These are phyloP conservation scores for Lactarius psammicola DNA, from an alignment of 768 basidiomycete species.

Conservation along the genomic window DNA sequence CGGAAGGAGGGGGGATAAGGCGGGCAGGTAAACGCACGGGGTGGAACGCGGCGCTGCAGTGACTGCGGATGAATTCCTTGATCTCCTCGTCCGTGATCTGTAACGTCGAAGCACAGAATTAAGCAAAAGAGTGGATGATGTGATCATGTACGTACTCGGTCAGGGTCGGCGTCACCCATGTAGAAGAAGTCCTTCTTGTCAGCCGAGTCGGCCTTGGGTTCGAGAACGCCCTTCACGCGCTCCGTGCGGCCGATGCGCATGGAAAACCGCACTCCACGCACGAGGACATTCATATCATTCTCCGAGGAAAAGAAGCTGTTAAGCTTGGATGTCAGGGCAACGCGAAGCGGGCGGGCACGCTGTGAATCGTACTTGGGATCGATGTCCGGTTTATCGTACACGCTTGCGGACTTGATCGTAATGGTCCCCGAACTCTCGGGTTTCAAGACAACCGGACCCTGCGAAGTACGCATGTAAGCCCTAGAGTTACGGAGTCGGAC, in stretches of 20 bases:
- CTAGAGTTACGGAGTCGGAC: neutral
- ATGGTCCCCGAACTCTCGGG: conserved; percentile 25
- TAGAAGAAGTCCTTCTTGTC: conserved; percentile 24
- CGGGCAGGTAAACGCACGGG: conserved; percentile 33
- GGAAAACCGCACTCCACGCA: conserved; percentile 25
- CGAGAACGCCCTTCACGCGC: conserved; percentile 20
- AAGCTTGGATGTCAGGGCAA: neutral
- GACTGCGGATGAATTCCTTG: conserved; percentile 18
- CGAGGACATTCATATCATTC: conserved; percentile 23
- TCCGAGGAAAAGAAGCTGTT: conserved; percentile 26
- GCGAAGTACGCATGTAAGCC: neutral
- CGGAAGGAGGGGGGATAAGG: neutral
- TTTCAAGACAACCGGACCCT: conserved; percentile 21
- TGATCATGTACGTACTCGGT: conserved; percentile 1
- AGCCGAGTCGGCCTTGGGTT: conserved; percentile 16
- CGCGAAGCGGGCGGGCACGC: neutral
- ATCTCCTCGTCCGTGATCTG: conserved; percentile 30
- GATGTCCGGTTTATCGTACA: conserved; percentile 21
- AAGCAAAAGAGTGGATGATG: neutral
- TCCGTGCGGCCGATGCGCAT: conserved; percentile 17
- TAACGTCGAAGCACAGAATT: neutral
- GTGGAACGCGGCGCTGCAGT: conserved; percentile 31
- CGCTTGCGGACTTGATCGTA: conserved; percentile 14
- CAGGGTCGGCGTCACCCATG: conserved; percentile 21
- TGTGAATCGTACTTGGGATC: conserved; percentile 23